These are phyloP conservation scores for Saccharomycopsis capsularis DNA, from an alignment of 805 yeast species.

Conservation along the genomic window DNA sequence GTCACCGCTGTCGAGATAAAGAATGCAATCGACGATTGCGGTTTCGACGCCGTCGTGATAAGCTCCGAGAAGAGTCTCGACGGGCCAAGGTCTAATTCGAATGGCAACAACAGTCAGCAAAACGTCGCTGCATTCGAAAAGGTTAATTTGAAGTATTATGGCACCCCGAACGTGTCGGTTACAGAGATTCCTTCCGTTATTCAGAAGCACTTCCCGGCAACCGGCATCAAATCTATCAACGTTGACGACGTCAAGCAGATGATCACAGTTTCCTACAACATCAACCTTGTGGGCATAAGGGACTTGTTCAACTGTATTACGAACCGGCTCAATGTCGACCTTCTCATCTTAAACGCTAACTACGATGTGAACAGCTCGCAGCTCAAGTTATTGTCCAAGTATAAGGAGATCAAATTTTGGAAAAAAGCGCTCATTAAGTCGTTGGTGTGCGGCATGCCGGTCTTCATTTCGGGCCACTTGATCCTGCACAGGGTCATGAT, in stretches of 20 bases:
- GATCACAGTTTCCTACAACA: conserved; percentile 40
- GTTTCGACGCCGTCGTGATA: conserved; percentile 49
- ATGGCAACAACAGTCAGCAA: not conserved
- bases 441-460: conserved; percentile 54
- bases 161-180: not conserved
- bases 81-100: not conserved
- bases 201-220: not conserved
- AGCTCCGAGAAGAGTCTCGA: conserved; percentile 2
- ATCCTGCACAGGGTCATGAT: conserved; percentile 28
- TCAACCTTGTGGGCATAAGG: conserved; percentile 53
- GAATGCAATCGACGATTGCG: conserved; percentile 65
- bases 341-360: conserved; percentile 28
- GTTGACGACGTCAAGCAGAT: conserved; percentile 42
- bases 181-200: not conserved
- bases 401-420: conserved; percentile 73
- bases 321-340: conserved; percentile 24
- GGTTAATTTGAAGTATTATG: conserved; percentile 9
- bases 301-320: conserved; percentile 47
- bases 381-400: conserved; percentile 56
- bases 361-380: conserved; percentile 54
- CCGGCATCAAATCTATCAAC: conserved; percentile 37
- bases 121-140: not conserved
- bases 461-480: conserved; percentile 41
- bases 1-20: conserved; percentile 34
- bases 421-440: conserved; percentile 45